phyloP scores from a whole-genome alignment of 2,329 filamentous ascomycete genomes.

The Stagonosporopsis vannaccii region DNA sequence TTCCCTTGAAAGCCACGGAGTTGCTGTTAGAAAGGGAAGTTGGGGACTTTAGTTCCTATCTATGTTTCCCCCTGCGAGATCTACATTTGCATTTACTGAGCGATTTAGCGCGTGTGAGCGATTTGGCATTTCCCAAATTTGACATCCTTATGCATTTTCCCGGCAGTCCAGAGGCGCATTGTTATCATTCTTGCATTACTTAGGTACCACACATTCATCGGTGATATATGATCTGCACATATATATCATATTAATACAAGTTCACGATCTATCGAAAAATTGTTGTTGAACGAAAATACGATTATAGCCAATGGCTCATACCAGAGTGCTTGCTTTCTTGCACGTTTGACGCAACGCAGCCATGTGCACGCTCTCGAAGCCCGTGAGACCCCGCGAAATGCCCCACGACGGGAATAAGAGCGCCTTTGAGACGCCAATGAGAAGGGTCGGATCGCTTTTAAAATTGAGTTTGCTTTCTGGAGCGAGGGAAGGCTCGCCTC shows the following conservation, averaged over 20 bases:
- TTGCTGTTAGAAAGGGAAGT: constrained; percentile 56
- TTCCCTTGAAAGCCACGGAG: constrained; percentile 49
- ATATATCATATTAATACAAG: neutral
- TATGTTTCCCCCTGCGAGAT: constrained; percentile 1
- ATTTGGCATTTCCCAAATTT: constrained; percentile 9
- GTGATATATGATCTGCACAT: neutral
- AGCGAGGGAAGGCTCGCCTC: constrained; percentile 3
- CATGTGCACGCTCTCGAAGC: neutral
- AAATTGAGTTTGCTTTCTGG: neutral
- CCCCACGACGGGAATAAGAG: neutral
- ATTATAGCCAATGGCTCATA: neutral
- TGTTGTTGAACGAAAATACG: neutral
- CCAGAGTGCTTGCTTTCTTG: neutral
- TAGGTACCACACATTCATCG: neutral
- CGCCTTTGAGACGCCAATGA: neutral
- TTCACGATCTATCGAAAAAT: neutral
- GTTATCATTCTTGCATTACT: neutral
- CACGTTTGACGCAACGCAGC: neutral
- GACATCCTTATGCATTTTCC: neutral
- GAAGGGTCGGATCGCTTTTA: neutral
- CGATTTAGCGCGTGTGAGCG: constrained; percentile 28
- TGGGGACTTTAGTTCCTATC: constrained; percentile 49
- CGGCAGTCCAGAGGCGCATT: neutral
- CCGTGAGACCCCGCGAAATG: neutral
- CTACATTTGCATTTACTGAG: constrained; percentile 22